phyloP scores from a whole-genome alignment of 768 basidiomycete genomes.

The Suillus brevipes region DNA sequence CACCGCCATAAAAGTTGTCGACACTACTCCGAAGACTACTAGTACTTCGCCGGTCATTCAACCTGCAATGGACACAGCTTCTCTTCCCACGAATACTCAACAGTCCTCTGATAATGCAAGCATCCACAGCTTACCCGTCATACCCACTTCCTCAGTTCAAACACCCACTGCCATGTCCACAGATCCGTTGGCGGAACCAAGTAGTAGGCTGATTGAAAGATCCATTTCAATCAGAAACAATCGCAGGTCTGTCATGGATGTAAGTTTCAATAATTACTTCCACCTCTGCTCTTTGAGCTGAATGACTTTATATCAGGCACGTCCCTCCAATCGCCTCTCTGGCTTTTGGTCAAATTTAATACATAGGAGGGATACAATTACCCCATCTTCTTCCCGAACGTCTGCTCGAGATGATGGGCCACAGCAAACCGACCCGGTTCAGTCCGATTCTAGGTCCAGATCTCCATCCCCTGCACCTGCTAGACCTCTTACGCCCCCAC shows the following conservation, averaged over 20 bases:
- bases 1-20: constrained; percentile 30
- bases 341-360: constrained; percentile 85
- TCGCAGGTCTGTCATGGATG: constrained; percentile 60
- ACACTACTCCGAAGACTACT: constrained; percentile 26
- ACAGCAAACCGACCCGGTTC: constrained; percentile 22
- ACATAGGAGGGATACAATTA: constrained; percentile 59
- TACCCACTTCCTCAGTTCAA: constrained; percentile 35
- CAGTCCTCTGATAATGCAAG: constrained; percentile 52
- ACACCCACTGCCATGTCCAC: constrained; percentile 26
- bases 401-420: constrained; percentile 34
- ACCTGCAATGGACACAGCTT: constrained; percentile 32
- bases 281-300: constrained; percentile 5
- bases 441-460: constrained; percentile 44
- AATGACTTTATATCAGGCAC: constrained; percentile 39
- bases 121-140: constrained; percentile 59
- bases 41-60: constrained; percentile 25
- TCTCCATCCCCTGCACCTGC: constrained; percentile 54
- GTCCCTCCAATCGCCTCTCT: constrained; percentile 73
- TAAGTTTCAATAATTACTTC: constrained; percentile 28
- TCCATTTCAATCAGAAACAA: constrained; percentile 42
- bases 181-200: constrained; percentile 19
- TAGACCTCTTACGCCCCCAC: constrained; percentile 70
- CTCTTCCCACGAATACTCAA: constrained; percentile 40
- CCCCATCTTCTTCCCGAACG: constrained; percentile 27
- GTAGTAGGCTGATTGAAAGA: constrained; percentile 14